Base-by-base conservation (phyloP, 306 rosid species). In the Trifolium repens region DNA sequence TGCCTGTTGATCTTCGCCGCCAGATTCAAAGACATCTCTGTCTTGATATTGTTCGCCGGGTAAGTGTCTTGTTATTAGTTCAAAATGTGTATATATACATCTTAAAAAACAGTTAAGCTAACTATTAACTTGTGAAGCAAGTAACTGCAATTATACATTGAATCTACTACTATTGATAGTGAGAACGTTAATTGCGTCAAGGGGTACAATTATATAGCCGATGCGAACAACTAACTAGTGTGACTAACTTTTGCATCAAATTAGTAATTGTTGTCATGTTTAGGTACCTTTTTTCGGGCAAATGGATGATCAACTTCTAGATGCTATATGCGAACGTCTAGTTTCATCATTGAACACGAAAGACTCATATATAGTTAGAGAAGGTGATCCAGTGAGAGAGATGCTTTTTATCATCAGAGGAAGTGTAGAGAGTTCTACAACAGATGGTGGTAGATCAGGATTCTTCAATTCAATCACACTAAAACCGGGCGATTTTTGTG, bases 371-470 rank as follows among this genome's bases (percentile, higher is more conserved):
- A 49, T 94, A 0, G 72, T 75, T 13, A 55, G 96, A 8, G 98
- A 94, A 77, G 98, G 93, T 14, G 97, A 91, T 68, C 97, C 96
- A 4, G 97, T 94, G 39, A 88, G 71, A 17, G 97, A 94, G 70
- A 94, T 94, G 98, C 84, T 94, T 10, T 94, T 94, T 84, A 82
- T 91, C 44, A 88, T 94, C 5, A 80, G 97, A 83, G 97, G 97
- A 35, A 87, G 83, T 27, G 82, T 90, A n/a, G 97, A 94, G 78
- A 94, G 98, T 81, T 89, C 96, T 71, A 87, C 97, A 30, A 94
- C 97, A 1, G 85, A 91, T 44, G 97, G 96, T 15, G 97, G 97
- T 8, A 87, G 97, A 63, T 68, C 88, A 49, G 96, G 97, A 5
- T 94, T 89, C 85, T 94, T 73, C 88, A 94, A 87, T 83, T 85